Percentiles rank a stretch among this genome's conserved stretches.
Conservation (phyloP, 805 yeast genomes). For the Metschnikowia amazonensis region DNA sequence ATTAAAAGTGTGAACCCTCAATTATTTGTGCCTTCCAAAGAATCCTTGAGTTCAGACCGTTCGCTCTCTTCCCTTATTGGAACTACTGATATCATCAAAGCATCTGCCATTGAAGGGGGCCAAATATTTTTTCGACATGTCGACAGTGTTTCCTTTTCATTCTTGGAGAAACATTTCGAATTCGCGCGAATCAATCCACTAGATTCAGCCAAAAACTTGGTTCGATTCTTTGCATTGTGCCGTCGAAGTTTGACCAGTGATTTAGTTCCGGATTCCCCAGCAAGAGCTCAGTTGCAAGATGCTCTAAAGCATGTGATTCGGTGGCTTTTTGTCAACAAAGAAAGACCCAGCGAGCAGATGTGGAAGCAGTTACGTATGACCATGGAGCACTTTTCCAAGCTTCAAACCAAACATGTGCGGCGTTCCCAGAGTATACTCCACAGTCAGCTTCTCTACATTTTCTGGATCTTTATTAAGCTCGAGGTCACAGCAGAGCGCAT, state of each 20-base stretch:
- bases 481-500: conserved; percentile 4
- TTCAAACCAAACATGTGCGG: conserved; percentile 16
- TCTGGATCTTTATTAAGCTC: conserved; percentile 10
- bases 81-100: neutral
- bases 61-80: conserved; percentile 10
- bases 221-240: conserved; percentile 20
- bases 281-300: conserved; percentile 15
- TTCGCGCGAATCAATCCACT: conserved; percentile 25
- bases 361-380: conserved; percentile 15
- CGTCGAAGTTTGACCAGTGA: conserved; percentile 15
- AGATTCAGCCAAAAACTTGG: conserved; percentile 18
- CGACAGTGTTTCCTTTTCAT: conserved; percentile 8
- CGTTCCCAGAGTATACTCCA: conserved; percentile 10
- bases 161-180: conserved; percentile 22
- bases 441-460: conserved; percentile 13
- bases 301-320: conserved; percentile 23
- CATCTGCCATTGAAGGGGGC: conserved; percentile 13
- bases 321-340: conserved; percentile 34
- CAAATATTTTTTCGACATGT: conserved; percentile 11
- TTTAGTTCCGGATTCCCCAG: neutral
- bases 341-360: conserved; percentile 20
- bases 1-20: conserved; percentile 3
- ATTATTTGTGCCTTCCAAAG: conserved; percentile 10
- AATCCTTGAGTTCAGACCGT: conserved; percentile 2
- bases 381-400: conserved; percentile 16